Conservation (phyloP, 2,329 filamentous ascomycete species). For the Exophiala mesophila region DNA sequence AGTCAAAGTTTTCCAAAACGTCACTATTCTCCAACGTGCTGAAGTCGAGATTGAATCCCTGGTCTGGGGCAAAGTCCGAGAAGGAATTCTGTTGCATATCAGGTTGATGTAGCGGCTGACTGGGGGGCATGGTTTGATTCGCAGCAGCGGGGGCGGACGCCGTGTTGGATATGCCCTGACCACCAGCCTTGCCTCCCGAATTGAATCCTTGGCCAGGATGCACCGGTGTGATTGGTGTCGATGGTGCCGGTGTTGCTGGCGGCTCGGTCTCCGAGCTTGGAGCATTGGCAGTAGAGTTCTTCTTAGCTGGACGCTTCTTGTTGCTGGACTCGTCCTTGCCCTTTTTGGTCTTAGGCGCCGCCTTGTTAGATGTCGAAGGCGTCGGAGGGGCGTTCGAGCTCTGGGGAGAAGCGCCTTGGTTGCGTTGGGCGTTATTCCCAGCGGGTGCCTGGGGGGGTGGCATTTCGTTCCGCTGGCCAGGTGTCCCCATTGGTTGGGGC, state of each 20-base stretch:
- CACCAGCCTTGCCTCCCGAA: slow-evolving; percentile 32
- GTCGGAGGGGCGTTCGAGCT: slow-evolving; percentile 53
- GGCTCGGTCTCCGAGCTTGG: slow-evolving; percentile 44
- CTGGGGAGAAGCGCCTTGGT: slow-evolving; percentile 42
- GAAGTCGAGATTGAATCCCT: slow-evolving; percentile 33
- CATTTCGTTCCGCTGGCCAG: slow-evolving; percentile 53
- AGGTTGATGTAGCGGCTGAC: slow-evolving; percentile 26
- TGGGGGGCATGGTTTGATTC: slow-evolving; percentile 25
- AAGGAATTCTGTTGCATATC: slow-evolving; percentile 22
- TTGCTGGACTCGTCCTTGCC: slow-evolving; percentile 42
- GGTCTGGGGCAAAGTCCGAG: slow-evolving; percentile 18
- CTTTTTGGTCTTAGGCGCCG: slow-evolving; percentile 58
- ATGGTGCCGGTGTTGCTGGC: slow-evolving; percentile 44
- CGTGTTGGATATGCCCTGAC: slow-evolving; percentile 28
- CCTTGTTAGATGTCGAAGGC: slow-evolving; percentile 56
- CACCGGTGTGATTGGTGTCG: slow-evolving; percentile 46
- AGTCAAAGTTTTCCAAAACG: slow-evolving; percentile 56
- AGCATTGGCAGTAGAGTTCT: slow-evolving; percentile 36
- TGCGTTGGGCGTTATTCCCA: slow-evolving; percentile 37
- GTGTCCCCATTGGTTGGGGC: slow-evolving; percentile 49
- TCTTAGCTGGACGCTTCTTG: slow-evolving; percentile 45
- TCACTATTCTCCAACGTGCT: slow-evolving; percentile 43
- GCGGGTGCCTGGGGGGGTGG: slow-evolving; percentile 46
- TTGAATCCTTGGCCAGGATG: slow-evolving; percentile 43
- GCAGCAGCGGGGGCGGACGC: slow-evolving; percentile 35